Percentiles rank a stretch among this genome's conserved stretches.
phyloP scores from a whole-genome alignment of 495 filamentous ascomycete genomes.

The Hypoxylon crocopeplum region DNA sequence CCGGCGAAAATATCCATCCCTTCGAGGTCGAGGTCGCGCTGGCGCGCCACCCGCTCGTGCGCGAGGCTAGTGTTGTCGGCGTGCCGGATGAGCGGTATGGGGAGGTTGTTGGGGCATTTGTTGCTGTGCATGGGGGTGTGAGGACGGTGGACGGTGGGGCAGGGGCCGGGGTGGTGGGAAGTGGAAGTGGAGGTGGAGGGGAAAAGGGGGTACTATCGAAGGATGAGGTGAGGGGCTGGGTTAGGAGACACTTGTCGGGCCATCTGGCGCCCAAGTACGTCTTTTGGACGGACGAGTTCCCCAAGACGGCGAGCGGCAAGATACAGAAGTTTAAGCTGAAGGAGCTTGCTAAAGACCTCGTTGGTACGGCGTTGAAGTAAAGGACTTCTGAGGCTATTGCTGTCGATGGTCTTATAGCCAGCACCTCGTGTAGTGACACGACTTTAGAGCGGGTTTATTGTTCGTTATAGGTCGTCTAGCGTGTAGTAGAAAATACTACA shows the following conservation, averaged over 20 bases:
- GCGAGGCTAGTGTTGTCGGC: constrained; percentile 82
- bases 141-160: constrained; percentile 36
- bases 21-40: constrained; percentile 92
- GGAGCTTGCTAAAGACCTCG: constrained; percentile 52
- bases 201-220: constrained; percentile 46
- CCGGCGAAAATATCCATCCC: constrained; percentile 96
- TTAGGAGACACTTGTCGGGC: constrained; percentile 69
- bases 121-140: constrained; percentile 61
- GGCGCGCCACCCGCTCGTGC: constrained; percentile 70
- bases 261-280: constrained; percentile 90
- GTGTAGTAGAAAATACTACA: too few relatives aligned
- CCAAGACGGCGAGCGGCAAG: constrained; percentile 96
- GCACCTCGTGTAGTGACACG: too few relatives aligned
- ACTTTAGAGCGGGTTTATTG: too few relatives aligned
- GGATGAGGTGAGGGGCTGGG: constrained; percentile 74
- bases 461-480: too few relatives aligned
- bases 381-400: too few relatives aligned
- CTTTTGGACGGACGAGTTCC: constrained; percentile 81
- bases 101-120: constrained; percentile 85
- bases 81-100: constrained; percentile 85
- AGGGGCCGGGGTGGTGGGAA: constrained; percentile 11
- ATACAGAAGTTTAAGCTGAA: constrained; percentile 93
- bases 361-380: neutral
- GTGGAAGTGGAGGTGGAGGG: neutral
- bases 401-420: too few relatives aligned